Conservation (phyloP, 768 basidiomycete species). For the Suillus decipiens region DNA sequence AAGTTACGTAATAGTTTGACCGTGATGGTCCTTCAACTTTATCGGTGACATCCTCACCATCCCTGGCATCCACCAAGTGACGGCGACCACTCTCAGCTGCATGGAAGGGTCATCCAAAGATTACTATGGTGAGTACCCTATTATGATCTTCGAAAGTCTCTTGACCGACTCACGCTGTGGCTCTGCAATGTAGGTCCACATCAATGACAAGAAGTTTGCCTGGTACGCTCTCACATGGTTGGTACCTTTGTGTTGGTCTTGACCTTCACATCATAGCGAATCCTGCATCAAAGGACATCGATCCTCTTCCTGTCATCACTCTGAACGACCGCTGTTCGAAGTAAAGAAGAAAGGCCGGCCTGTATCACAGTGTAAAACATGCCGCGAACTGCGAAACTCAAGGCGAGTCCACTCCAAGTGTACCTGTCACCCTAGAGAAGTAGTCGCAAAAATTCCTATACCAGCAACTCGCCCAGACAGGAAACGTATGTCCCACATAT, state of each 20-base stretch:
- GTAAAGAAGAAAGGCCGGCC: slow-evolving; percentile 94
- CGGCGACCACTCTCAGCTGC: background rate
- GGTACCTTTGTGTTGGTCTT: slow-evolving; percentile 14
- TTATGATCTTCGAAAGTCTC: background rate
- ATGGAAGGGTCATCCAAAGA: slow-evolving; percentile 1
- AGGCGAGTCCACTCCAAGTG: slow-evolving; percentile 84
- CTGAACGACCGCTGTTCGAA: slow-evolving; percentile 87
- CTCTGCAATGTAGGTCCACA: slow-evolving; percentile 51
- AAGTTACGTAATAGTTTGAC: background rate
- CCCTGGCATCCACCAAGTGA: background rate
- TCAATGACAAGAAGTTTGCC: slow-evolving; percentile 73
- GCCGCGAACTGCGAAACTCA: slow-evolving; percentile 79
- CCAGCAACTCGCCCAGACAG: slow-evolving; percentile 33
- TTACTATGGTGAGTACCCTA: slow-evolving; percentile 23
- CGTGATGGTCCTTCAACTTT: background rate
- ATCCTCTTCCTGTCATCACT: slow-evolving; percentile 85
- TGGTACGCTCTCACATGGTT: slow-evolving; percentile 48
- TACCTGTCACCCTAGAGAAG: slow-evolving; percentile 56
- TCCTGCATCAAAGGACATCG: slow-evolving; percentile 95
- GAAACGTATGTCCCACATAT: slow-evolving; percentile 30
- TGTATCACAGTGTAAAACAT: slow-evolving; percentile 85
- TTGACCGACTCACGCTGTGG: background rate
- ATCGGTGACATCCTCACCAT: background rate
- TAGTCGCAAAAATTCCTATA: slow-evolving; percentile 33
- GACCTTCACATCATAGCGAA: slow-evolving; percentile 51